Percentiles rank a stretch among this genome's conserved stretches.
These are phyloP conservation scores for Microbotryum lychnidis-dioicae DNA, from an alignment of 1,284 basidiomycete species.

Conservation along the genomic window DNA sequence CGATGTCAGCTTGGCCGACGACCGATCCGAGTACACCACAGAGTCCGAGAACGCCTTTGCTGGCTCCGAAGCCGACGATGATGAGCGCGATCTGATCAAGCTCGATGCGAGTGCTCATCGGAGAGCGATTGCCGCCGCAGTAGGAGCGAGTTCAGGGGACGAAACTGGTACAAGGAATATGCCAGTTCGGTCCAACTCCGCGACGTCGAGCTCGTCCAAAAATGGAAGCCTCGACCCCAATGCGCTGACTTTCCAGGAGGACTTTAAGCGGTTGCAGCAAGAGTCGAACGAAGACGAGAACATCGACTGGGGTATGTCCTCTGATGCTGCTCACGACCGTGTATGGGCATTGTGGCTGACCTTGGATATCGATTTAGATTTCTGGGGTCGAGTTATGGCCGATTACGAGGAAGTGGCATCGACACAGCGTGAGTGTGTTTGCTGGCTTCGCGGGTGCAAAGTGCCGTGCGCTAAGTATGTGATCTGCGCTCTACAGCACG, in stretches of 20 bases:
- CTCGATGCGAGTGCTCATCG: no score
- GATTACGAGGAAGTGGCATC: conserved; percentile 81
- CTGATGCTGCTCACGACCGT: not conserved
- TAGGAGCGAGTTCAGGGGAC: no score
- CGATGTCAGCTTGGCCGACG: no score
- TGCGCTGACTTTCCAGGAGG: not conserved
- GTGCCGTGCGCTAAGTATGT: no score
- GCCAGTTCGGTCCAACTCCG: no score
- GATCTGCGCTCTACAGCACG: conserved; percentile 46
- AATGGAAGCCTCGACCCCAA: not conserved
- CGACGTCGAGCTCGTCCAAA: not conserved
- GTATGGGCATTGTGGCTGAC: not conserved
- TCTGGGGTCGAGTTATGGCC: conserved; percentile 94
- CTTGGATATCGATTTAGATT: conserved; percentile 46
- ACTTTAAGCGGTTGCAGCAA: conserved; percentile 3
- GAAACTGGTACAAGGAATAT: no score
- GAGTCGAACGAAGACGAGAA: not conserved
- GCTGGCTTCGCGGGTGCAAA: not conserved
- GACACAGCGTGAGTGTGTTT: conserved; percentile 44
- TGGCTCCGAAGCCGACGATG: no score
- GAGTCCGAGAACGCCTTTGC: no score
- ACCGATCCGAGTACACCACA: no score
- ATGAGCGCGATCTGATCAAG: no score
- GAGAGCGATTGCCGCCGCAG: no score
- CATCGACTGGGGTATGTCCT: conserved; percentile 21